Conservation (phyloP, 2,329 filamentous ascomycete genomes). For the Penicillium sp. region DNA sequence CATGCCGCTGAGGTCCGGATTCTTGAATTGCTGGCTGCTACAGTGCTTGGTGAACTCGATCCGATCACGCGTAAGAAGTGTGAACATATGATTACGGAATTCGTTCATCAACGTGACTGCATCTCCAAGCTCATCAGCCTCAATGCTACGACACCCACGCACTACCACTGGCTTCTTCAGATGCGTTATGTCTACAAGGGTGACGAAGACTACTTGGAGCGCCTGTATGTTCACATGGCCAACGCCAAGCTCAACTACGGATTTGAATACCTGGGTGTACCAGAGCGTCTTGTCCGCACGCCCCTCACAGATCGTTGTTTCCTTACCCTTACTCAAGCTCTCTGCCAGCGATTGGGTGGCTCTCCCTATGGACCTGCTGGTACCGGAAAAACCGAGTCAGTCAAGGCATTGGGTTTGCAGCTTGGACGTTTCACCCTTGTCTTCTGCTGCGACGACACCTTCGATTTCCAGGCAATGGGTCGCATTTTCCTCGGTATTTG, state of each 20-base stretch:
- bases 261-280: slow-evolving; percentile 96
- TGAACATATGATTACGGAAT: slow-evolving; percentile 97
- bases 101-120: slow-evolving; percentile 92
- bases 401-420: slow-evolving; percentile 95
- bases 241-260: slow-evolving; percentile 94
- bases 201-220: slow-evolving; percentile 76
- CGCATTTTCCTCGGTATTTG: slow-evolving; percentile 99
- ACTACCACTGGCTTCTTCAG: slow-evolving; percentile 91
- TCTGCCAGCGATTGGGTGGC: slow-evolving; percentile 91
- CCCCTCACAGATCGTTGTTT: slow-evolving; percentile 98
- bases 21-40: slow-evolving; percentile 79
- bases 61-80: slow-evolving; percentile 90
- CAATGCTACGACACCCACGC: slow-evolving; percentile 70
- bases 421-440: slow-evolving; percentile 96
- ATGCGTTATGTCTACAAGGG: slow-evolving; percentile 93
- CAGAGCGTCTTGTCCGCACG: slow-evolving; percentile 92
- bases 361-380: slow-evolving; percentile 96
- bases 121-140: slow-evolving; percentile 80
- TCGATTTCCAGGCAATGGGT: slow-evolving; percentile 99
- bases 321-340: slow-evolving; percentile 91
- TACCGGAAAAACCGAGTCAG: slow-evolving; percentile 98
- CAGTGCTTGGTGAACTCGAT: slow-evolving; percentile 85
- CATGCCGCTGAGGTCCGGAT: slow-evolving; percentile 82
- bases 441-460: slow-evolving; percentile 99
- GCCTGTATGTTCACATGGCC: slow-evolving; percentile 91